phyloP scores from a whole-genome alignment of 805 yeast genomes.

The Suhomyces pyralidae region DNA sequence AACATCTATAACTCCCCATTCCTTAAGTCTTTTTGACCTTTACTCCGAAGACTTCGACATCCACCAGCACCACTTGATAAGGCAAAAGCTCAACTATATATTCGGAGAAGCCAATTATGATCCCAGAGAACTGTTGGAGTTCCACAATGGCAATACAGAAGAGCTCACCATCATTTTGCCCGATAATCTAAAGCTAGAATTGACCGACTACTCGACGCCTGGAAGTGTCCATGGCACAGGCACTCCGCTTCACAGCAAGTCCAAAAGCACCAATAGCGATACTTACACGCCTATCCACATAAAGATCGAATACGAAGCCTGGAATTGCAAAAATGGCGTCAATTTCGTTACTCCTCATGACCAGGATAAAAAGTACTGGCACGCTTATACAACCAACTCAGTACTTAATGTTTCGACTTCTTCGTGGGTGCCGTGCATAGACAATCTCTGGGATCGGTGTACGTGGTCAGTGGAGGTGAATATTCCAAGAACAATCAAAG shows the following conservation, averaged over 20 bases:
- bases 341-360: conserved; percentile 64
- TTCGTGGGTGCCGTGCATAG: conserved; percentile 98
- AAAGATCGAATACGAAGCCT: conserved; percentile 61
- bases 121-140: conserved; percentile 17
- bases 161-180: conserved; percentile 67
- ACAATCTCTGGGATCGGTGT: conserved; percentile 79
- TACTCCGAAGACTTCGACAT: conserved; percentile 40
- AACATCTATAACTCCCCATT: conserved; percentile 2
- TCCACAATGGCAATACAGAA: conserved; percentile 46
- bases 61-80: conserved; percentile 58
- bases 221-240: conserved; percentile 24
- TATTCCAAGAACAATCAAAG: conserved; percentile 75
- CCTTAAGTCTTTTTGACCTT: conserved; percentile 40
- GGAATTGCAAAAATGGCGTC: conserved; percentile 70
- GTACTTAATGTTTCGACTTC: conserved; percentile 80
- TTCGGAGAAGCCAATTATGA: conserved; percentile 47
- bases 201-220: conserved; percentile 48
- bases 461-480: conserved; percentile 92
- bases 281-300: conserved; percentile 70
- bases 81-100: conserved; percentile 50
- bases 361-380: conserved; percentile 60
- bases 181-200: conserved; percentile 56
- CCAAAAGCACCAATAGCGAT: conserved; percentile 34
- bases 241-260: conserved; percentile 36
- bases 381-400: conserved; percentile 79